Evolutionary conservation across 352 stramenopile species (phyloP).

Genomic region (Phytophthora fragariaefolia): DNA sequence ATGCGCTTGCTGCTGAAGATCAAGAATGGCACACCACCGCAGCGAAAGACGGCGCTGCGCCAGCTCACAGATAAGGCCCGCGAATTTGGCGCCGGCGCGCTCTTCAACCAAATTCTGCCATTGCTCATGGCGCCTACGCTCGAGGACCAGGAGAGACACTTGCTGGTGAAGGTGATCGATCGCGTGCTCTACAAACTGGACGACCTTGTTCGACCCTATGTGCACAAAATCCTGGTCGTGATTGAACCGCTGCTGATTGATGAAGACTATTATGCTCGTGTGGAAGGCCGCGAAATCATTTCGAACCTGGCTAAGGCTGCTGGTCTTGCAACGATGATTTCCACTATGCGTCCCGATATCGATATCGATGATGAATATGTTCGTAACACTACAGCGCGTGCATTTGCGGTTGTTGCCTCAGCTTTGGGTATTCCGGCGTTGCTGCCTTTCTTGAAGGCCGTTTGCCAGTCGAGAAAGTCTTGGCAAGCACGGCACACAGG

Average conservation of each 20-base stretch:
- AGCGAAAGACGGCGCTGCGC: conserved; percentile 96
- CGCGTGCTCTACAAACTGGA: conserved; percentile 99
- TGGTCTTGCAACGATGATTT: conserved; percentile 99
- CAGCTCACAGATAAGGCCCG: conserved; percentile 98
- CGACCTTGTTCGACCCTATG: conserved; percentile 98
- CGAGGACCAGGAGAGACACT: conserved; percentile 99
- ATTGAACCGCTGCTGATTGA: conserved; percentile 99
- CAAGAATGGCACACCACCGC: conserved; percentile 98
- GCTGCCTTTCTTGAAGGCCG: conserved; percentile 99
- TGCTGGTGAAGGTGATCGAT: conserved; percentile 99
- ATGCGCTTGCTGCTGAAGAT: conserved; percentile 99
- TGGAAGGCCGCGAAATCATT: conserved; percentile 99
- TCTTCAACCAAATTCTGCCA: conserved; percentile 99
- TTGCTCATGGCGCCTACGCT: conserved; percentile 98
- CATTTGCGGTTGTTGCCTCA: conserved; percentile 99
- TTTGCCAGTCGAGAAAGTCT: conserved; percentile 98
- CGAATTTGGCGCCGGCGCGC: conserved; percentile 95
- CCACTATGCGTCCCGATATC: conserved; percentile 99
- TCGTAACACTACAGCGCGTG: conserved; percentile 97
- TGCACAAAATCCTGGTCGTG: conserved; percentile 99
- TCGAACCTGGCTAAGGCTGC: conserved; percentile 99
- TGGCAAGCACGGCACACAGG: conserved; percentile 99
- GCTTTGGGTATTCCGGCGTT: conserved; percentile 97
- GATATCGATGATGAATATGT: conserved; percentile 99
- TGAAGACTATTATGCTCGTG: conserved; percentile 99